These are phyloP conservation scores for Auriscalpium microsporum DNA, from an alignment of 768 basidiomycete species.

Conservation along the genomic window DNA sequence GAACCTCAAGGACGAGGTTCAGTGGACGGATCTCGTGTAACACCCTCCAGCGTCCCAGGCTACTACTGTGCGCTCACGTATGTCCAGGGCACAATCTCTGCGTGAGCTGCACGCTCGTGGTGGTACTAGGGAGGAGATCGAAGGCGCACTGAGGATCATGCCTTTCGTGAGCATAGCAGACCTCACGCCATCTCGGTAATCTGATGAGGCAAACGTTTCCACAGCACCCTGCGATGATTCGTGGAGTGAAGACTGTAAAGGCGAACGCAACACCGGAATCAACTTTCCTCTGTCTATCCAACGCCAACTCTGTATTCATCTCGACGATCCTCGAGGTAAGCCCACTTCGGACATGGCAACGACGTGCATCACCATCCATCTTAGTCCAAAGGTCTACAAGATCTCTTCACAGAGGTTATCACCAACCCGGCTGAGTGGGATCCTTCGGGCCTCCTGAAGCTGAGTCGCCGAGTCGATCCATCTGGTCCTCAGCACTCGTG, in stretches of 20 bases:
- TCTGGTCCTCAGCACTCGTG: conserved; percentile 75
- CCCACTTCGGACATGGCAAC: not conserved
- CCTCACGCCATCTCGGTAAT: not conserved
- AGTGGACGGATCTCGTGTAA: conserved; percentile 97
- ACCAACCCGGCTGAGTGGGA: conserved; percentile 92
- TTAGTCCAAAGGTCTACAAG: conserved; percentile 66
- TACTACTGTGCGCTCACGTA: conserved; percentile 1
- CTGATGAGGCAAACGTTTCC: not conserved
- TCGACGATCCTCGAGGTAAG: conserved; percentile 76
- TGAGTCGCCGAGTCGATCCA: conserved; percentile 72
- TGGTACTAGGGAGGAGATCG: conserved; percentile 65
- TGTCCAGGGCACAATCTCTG: conserved; percentile 54
- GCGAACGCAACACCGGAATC: conserved; percentile 49
- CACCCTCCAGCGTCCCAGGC: conserved; percentile 15
- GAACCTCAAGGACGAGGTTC: conserved; percentile 46
- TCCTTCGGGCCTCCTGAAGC: conserved; percentile 55
- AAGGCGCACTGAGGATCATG: conserved; percentile 66
- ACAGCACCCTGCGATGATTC: conserved; percentile 95
- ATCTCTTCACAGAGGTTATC: conserved; percentile 74
- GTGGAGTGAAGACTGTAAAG: conserved; percentile 77
- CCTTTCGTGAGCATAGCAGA: conserved; percentile 61
- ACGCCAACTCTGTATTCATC: conserved; percentile 90
- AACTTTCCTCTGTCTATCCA: conserved; percentile 87
- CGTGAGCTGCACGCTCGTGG: conserved; percentile 64
- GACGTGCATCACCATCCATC: not conserved